Conservation (phyloP, 768 basidiomycete species). For the Auricularia auricula-judae region DNA sequence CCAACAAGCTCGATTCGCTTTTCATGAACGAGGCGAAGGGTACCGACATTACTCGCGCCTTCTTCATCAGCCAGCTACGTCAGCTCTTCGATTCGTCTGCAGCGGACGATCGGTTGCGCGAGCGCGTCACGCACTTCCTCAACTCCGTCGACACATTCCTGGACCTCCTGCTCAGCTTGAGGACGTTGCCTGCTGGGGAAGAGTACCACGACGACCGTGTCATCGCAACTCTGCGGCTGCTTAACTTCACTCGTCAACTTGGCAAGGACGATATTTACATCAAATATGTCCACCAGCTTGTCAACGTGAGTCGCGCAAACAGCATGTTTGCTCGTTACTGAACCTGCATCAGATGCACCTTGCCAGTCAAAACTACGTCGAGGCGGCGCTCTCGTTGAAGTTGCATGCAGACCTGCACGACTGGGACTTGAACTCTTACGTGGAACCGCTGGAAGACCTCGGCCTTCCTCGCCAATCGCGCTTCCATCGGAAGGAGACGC, state of each 20-base stretch:
- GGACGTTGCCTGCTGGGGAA: slow-evolving; percentile 83
- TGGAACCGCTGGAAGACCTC: slow-evolving; percentile 82
- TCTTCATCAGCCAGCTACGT: slow-evolving; percentile 85
- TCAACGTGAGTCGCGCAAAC: slow-evolving; percentile 49
- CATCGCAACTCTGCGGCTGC: slow-evolving; percentile 79
- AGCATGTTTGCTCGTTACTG: neutral
- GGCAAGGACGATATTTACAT: slow-evolving; percentile 91
- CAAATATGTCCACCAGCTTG: slow-evolving; percentile 91
- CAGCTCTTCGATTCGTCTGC: slow-evolving; percentile 78
- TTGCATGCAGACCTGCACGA: slow-evolving; percentile 87
- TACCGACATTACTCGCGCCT: slow-evolving; percentile 82
- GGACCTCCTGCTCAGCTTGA: slow-evolving; percentile 75
- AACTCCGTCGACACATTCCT: slow-evolving; percentile 89
- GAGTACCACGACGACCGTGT: slow-evolving; percentile 93
- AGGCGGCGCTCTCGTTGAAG: slow-evolving; percentile 88
- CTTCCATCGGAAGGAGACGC: slow-evolving; percentile 88
- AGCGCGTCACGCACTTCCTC: slow-evolving; percentile 70
- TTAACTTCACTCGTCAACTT: slow-evolving; percentile 89
- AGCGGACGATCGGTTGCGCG: slow-evolving; percentile 69
- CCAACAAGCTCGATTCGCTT: slow-evolving; percentile 79
- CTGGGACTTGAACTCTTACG: slow-evolving; percentile 76
- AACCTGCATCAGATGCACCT: slow-evolving; percentile 60
- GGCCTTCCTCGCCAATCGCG: slow-evolving; percentile 86
- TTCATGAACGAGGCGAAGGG: slow-evolving; percentile 92
- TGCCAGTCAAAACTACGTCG: slow-evolving; percentile 81